A percentile compares a stretch with the other conserved stretches of the same genome.
phyloP scores from a whole-genome alignment of 2,329 filamentous ascomycete genomes.

The Xylariales sp. region DNA sequence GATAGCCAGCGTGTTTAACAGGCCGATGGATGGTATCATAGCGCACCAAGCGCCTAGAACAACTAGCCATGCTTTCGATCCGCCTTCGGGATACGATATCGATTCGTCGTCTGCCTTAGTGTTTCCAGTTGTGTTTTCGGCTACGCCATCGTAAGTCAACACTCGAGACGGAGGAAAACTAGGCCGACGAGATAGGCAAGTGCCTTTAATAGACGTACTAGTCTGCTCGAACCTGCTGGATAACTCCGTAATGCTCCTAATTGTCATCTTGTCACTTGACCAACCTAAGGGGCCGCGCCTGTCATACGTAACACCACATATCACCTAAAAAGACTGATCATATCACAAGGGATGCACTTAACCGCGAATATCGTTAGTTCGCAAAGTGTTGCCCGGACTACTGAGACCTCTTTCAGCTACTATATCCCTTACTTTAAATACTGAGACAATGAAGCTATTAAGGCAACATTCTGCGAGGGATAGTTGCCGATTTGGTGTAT shows the following conservation, averaged over 20 bases:
- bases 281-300: not conserved
- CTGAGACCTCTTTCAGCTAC: too few species aligned
- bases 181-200: not conserved
- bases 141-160: not conserved
- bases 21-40: conserved; percentile 34
- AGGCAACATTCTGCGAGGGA: too few species aligned
- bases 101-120: conserved; percentile 21
- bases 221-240: not conserved
- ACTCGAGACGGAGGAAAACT: not conserved
- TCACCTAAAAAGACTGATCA: too few species aligned
- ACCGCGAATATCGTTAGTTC: too few species aligned
- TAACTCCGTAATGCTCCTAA: not conserved
- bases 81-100: conserved; percentile 31
- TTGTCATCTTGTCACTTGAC: not conserved
- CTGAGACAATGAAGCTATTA: too few species aligned
- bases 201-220: not conserved
- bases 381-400: too few species aligned
- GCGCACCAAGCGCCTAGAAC: conserved; percentile 34
- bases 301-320: too few species aligned
- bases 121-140: not conserved
- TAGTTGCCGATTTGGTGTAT: too few species aligned
- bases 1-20: conserved; percentile 34
- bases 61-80: conserved; percentile 34
- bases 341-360: too few species aligned
- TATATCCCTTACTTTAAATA: too few species aligned